Base-by-base conservation (phyloP, 2,329 filamentous ascomycete species). In the Aureobasidium subglaciale region DNA sequence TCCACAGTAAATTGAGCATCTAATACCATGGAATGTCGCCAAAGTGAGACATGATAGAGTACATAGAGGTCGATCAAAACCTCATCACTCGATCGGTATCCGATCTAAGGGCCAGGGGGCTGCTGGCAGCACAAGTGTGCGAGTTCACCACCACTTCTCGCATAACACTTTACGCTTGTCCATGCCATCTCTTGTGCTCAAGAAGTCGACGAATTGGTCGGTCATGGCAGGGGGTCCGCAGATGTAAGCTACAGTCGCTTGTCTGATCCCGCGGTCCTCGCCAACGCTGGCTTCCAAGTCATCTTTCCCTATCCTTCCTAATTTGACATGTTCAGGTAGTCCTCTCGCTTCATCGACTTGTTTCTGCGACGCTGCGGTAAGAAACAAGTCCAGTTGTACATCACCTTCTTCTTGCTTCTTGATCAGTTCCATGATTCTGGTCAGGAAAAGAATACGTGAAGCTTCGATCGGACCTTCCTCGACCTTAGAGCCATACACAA, bases 401-500 rank as follows among this genome's bases (percentile, higher is more conserved):
- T 43, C 41, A 37, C 10, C 63, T 58, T 25, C 57, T 55, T 4
- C 55, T 60, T 15, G 46, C 46, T 15, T 58, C 59, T 35, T 38
- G 2, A 67, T 56, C 8, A 69, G 59, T 25, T 65, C 62, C 64
- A 67, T 65, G 1, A 79, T 63, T n/a, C 77, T 70, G 0, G 73
- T 65, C 8, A 78, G 66, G 62, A 79, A 79, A 2, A 79, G 68
- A 6, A 79, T 71, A 11, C 71, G 65, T 16, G 65, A 62, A 9
- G 60, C 60, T 52, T 68, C 62, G 15, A 66, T 62, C 10, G 27
- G 43, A 5, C 64, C 60, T 6, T 60, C 54, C 22, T 60, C 65
- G 29, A 73, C 66, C 59, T 77, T 79, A 16, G 74, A 80, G 3
- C 80, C 80, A 67, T 91, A 91, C 29, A 91, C 62, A 56, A 90